Conservation (phyloP, 768 basidiomycete genomes). For the Lentinula sp. region DNA sequence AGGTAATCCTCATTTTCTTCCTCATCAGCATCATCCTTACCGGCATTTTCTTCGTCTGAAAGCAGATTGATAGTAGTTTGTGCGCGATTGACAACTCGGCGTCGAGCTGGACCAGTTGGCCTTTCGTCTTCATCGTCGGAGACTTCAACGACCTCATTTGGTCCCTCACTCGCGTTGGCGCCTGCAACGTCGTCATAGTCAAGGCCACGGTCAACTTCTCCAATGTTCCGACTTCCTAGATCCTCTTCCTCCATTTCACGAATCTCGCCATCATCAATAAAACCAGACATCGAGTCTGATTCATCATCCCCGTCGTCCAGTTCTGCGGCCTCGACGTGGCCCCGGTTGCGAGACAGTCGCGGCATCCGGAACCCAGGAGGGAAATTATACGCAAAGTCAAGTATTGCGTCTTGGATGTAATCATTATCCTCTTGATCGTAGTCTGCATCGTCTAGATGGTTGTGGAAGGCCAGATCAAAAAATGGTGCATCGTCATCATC, state of each 20-base stretch:
- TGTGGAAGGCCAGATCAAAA: conserved; percentile 17
- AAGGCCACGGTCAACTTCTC: neutral
- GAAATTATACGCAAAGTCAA: neutral
- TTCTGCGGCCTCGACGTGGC: neutral
- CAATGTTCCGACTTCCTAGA: neutral
- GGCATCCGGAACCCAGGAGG: neutral
- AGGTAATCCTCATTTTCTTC: neutral
- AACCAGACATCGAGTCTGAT: neutral
- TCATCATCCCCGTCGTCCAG: neutral
- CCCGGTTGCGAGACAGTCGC: neutral
- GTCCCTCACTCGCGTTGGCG: neutral
- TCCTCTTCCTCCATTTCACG: neutral
- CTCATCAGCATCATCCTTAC: neutral
- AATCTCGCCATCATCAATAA: neutral
- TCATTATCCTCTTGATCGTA: neutral
- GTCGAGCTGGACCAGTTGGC: neutral
- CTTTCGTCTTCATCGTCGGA: neutral
- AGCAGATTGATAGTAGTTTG: neutral
- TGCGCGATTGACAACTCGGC: neutral
- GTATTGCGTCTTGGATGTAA: neutral
- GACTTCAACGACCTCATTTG: neutral
- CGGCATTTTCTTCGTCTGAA: conserved; percentile 5
- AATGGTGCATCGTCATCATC: conserved; percentile 21
- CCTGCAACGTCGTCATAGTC: neutral
- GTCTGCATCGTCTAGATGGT: conserved; percentile 2